Conservation (phyloP, 1,284 basidiomycete genomes). For the Irpex rosettiformis region DNA sequence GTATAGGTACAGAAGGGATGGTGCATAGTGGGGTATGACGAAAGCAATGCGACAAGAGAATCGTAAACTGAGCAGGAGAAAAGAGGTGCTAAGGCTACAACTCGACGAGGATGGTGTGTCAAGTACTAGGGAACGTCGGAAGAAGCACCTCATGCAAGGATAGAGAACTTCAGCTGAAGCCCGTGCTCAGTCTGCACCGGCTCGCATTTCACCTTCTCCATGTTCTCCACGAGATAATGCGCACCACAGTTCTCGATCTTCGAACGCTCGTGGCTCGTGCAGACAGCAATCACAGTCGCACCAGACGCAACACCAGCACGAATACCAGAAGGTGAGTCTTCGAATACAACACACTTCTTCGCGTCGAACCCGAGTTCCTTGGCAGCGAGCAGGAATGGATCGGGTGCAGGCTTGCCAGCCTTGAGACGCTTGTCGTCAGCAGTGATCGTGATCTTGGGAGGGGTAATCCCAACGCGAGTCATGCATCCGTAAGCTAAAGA, state of each 20-base stretch:
- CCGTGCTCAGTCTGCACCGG: slow-evolving; percentile 33
- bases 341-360: slow-evolving; percentile 64
- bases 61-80: not conserved
- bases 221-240: slow-evolving; percentile 62
- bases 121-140: not conserved
- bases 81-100: slow-evolving; percentile 1
- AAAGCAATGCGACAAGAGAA: not conserved
- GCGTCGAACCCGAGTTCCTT: slow-evolving; percentile 64
- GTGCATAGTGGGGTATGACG: too few relatives aligned
- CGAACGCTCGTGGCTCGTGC: slow-evolving; percentile 58
- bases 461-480: slow-evolving; percentile 68
- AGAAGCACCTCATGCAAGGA: slow-evolving; percentile 14
- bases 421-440: slow-evolving; percentile 73
- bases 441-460: slow-evolving; percentile 73
- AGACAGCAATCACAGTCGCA: slow-evolving; percentile 74
- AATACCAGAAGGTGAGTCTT: slow-evolving; percentile 75
- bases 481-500: slow-evolving; percentile 63
- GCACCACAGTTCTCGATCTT: slow-evolving; percentile 64
- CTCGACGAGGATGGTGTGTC: not conserved
- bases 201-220: slow-evolving; percentile 50
- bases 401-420: slow-evolving; percentile 66
- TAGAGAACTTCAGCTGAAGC: slow-evolving; percentile 37
- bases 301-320: slow-evolving; percentile 70
- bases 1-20: too few relatives aligned
- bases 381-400: slow-evolving; percentile 76